Evolutionary conservation across 2,329 filamentous ascomycete genomes (phyloP).

Genomic region (Fusarium sp.): DNA sequence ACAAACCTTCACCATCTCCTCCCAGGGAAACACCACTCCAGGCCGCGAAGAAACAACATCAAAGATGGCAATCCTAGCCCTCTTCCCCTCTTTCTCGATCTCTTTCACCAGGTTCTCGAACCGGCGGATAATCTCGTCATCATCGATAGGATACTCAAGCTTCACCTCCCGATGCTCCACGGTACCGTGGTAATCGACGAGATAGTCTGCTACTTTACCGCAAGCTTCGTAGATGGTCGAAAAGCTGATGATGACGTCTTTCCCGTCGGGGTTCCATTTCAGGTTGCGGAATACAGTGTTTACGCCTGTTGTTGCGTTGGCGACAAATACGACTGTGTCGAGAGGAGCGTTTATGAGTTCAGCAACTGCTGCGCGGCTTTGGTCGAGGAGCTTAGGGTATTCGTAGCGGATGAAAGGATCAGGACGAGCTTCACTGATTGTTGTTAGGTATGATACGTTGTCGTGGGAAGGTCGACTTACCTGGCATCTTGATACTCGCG

Average conservation of each 20-base stretch:
- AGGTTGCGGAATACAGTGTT: conserved; percentile 86
- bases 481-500: conserved; percentile 72
- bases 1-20: conserved; percentile 72
- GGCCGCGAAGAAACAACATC: conserved; percentile 85
- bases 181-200: conserved; percentile 71
- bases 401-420: conserved; percentile 82
- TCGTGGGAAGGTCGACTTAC: not conserved
- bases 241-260: conserved; percentile 84
- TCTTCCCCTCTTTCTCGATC: conserved; percentile 66
- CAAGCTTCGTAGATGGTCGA: conserved; percentile 82
- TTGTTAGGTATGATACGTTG: not conserved
- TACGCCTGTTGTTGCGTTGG: conserved; percentile 82
- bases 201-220: conserved; percentile 75
- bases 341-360: conserved; percentile 72
- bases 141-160: conserved; percentile 75
- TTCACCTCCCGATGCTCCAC: conserved; percentile 65
- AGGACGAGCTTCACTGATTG: conserved; percentile 68
- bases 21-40: conserved; percentile 83
- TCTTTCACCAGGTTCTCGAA: conserved; percentile 70
- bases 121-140: conserved; percentile 70
- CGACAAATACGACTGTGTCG: conserved; percentile 78
- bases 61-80: conserved; percentile 73
- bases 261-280: conserved; percentile 72
- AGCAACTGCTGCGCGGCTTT: conserved; percentile 75
- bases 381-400: conserved; percentile 70